Percentiles rank a stretch among this genome's conserved stretches.
These are phyloP conservation scores for Metarhizium rileyi DNA, from an alignment of 2,329 filamentous ascomycete species.

Conservation along the genomic window DNA sequence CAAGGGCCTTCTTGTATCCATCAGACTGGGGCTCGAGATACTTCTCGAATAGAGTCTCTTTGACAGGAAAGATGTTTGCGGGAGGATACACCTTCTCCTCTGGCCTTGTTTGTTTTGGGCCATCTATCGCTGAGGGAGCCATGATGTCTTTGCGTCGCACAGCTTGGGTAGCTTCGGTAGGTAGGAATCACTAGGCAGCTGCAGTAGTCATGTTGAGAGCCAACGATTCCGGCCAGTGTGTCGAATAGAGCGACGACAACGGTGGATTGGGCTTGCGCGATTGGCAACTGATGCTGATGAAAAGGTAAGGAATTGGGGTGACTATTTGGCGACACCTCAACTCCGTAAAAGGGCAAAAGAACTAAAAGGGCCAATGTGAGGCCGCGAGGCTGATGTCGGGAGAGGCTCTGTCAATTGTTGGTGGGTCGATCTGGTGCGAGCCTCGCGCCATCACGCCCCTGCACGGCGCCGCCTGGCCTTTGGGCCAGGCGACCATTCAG, in stretches of 20 bases:
- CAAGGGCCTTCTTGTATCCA: slow-evolving; percentile 60
- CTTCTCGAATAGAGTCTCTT: slow-evolving; percentile 52
- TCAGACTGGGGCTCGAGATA: slow-evolving; percentile 47
- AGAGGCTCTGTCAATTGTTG: slow-evolving; percentile 9
- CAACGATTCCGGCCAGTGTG: slow-evolving; percentile 1
- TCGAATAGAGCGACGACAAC: slow-evolving; percentile 2
- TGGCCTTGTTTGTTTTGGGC: slow-evolving; percentile 25
- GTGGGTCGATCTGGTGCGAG: slow-evolving; percentile 5
- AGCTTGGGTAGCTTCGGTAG: too few relatives aligned
- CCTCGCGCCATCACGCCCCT: neutral
- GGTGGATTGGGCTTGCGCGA: neutral
- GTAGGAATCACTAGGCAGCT: slow-evolving; percentile 1
- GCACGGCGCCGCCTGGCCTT: neutral
- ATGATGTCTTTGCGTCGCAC: slow-evolving; percentile 23
- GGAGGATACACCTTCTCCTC: slow-evolving; percentile 38
- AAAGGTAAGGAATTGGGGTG: neutral
- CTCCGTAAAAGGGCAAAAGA: neutral
- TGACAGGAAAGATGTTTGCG: slow-evolving; percentile 49
- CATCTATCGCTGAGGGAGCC: slow-evolving; percentile 44
- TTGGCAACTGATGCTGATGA: neutral
- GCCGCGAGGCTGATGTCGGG: slow-evolving; percentile 26
- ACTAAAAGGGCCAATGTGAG: slow-evolving; percentile 16
- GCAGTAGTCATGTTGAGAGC: slow-evolving; percentile 4
- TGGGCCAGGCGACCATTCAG: neutral
- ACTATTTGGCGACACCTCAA: neutral